These are phyloP conservation scores for Monotropa hypopitys DNA, from an alignment of 179 eudicot genomes.

Conservation along the genomic window DNA sequence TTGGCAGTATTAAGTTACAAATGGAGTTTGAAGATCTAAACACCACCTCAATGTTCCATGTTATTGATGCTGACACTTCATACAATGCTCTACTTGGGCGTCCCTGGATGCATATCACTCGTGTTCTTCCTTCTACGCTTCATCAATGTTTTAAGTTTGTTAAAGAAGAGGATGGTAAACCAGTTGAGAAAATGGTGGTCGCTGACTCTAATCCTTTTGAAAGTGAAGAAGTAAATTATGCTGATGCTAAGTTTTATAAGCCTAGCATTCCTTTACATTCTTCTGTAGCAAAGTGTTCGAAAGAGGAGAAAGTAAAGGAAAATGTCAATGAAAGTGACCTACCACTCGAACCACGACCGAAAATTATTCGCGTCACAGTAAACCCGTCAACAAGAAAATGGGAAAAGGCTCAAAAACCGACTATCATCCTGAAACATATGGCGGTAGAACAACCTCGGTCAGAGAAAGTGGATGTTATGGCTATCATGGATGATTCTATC, in stretches of 20 bases:
- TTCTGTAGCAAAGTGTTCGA: too few species aligned
- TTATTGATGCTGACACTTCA: background rate
- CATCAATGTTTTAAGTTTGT: background rate
- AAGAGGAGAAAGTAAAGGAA: background rate
- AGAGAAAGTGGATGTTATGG: background rate
- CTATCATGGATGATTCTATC: background rate
- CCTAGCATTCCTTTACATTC: background rate
- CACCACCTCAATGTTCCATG: background rate
- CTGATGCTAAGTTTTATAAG: background rate
- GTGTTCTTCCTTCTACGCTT: background rate
- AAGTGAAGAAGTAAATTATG: background rate
- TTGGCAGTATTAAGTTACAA: background rate
- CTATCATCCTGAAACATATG: background rate
- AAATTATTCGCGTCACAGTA: background rate
- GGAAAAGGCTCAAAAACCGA: background rate
- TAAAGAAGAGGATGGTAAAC: background rate
- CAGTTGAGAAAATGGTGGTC: background rate
- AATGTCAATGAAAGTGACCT: background rate
- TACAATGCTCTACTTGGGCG: background rate
- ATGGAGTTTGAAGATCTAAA: background rate
- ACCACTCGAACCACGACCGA: background rate
- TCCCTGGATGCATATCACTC: background rate
- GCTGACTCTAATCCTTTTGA: background rate
- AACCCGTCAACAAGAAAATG: background rate
- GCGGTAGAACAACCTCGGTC: background rate